Conservation (phyloP, 257 asterid species). For the Forsythia suspensa region DNA sequence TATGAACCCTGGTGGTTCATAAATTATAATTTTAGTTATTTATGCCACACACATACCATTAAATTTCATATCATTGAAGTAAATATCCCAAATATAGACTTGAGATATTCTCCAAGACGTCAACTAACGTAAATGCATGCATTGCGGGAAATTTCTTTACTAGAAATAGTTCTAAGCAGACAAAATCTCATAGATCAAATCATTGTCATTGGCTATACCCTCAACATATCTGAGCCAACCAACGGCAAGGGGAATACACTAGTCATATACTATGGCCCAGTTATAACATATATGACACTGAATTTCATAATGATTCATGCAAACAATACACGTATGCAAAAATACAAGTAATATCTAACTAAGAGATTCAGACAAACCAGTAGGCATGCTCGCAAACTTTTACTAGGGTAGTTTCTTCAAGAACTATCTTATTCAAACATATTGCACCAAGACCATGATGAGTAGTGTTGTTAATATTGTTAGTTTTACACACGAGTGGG, state of each 20-base stretch:
- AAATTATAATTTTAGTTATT: background rate
- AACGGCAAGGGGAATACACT: background rate
- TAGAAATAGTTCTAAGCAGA: background rate
- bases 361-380: constrained; percentile 72
- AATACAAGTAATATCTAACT: constrained; percentile 7
- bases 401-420: constrained; percentile 87
- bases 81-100: background rate
- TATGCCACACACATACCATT: background rate
- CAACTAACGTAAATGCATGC: constrained; percentile 6
- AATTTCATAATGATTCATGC: background rate
- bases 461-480: constrained; percentile 20
- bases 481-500: constrained; percentile 27
- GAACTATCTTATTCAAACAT: constrained; percentile 70
- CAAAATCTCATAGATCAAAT: background rate
- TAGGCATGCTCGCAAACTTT: constrained; percentile 99
- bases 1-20: background rate
- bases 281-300: background rate
- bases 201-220: background rate
- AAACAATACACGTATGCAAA: background rate
- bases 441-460: constrained; percentile 78
- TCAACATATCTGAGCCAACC: background rate
- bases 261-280: background rate
- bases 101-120: background rate
- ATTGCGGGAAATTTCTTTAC: background rate
- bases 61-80: background rate